Percentiles rank a stretch among this genome's conserved stretches.
These are phyloP conservation scores for Taphrina deformans DNA, from an alignment of 1,139 yeast species.

Conservation along the genomic window DNA sequence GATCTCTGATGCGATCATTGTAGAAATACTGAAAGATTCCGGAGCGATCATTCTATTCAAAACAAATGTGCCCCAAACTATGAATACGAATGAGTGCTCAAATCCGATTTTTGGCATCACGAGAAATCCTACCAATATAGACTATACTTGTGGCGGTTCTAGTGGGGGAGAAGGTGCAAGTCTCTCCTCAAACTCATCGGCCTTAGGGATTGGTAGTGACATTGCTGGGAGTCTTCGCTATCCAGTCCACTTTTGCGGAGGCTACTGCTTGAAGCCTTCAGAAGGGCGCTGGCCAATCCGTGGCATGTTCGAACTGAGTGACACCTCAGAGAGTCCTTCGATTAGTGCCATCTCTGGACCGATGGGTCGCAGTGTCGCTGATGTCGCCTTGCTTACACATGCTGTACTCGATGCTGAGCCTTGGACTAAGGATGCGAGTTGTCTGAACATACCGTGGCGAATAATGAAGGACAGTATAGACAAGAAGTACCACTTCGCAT, in stretches of 20 bases:
- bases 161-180: constrained; percentile 60
- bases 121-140: constrained; percentile 49
- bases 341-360: constrained; percentile 60
- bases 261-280: constrained; percentile 45
- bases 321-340: constrained; percentile 46
- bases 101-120: constrained; percentile 49
- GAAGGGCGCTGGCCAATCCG: constrained; percentile 49
- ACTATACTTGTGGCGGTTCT: constrained; percentile 56
- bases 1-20: constrained; percentile 46
- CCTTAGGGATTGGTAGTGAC: constrained; percentile 56
- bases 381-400: constrained; percentile 63
- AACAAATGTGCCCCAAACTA: constrained; percentile 58
- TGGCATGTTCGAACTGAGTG: constrained; percentile 9
- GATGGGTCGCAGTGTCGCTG: constrained; percentile 59
- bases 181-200: constrained; percentile 51
- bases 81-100: constrained; percentile 49
- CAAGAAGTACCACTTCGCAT: constrained; percentile 40
- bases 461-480: neutral
- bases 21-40: constrained; percentile 47
- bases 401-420: constrained; percentile 55
- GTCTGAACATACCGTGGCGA: constrained; percentile 52
- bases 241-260: constrained; percentile 55
- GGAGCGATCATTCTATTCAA: constrained; percentile 67
- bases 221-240: constrained; percentile 61
- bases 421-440: constrained; percentile 57